A percentile compares a stretch with the other conserved stretches of the same genome.
These are phyloP conservation scores for Exophiala sideris DNA, from an alignment of 2,329 filamentous ascomycete genomes.

Conservation along the genomic window DNA sequence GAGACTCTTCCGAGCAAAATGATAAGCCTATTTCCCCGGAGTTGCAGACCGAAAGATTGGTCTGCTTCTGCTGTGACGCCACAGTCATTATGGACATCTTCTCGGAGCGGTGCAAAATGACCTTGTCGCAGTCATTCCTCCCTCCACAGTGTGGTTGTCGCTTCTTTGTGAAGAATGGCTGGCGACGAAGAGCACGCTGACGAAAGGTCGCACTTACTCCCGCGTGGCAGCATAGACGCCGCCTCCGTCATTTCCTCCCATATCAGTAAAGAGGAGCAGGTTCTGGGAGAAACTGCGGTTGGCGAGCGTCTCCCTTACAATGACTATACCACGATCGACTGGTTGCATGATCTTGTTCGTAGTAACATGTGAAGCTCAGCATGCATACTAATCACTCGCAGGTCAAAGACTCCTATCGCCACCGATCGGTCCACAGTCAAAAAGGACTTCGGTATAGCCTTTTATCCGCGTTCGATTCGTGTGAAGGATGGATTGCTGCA, in stretches of 20 bases:
- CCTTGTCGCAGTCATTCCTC: background rate
- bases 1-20: too few species aligned
- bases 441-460: slow-evolving; percentile 42
- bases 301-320: slow-evolving; percentile 59
- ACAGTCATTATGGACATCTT: background rate
- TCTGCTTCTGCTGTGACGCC: background rate
- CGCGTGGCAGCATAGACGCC: slow-evolving; percentile 35
- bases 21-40: slow-evolving; percentile 4
- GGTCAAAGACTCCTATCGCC: slow-evolving; percentile 58
- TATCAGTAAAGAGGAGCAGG: slow-evolving; percentile 49
- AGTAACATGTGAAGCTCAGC: background rate
- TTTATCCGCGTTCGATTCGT: slow-evolving; percentile 46
- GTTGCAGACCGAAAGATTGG: slow-evolving; percentile 5
- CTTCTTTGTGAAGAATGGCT: slow-evolving; percentile 11
- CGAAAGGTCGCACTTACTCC: slow-evolving; percentile 18
- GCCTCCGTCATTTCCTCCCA: slow-evolving; percentile 42
- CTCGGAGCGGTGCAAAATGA: background rate
- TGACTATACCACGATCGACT: slow-evolving; percentile 61
- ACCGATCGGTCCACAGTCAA: slow-evolving; percentile 43
- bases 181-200: slow-evolving; percentile 15
- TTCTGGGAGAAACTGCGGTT: slow-evolving; percentile 44
- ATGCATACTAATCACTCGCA: slow-evolving; percentile 25
- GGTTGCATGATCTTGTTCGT: slow-evolving; percentile 56
- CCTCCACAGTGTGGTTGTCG: slow-evolving; percentile 2
- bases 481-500: slow-evolving; percentile 56